These are phyloP conservation scores for Arthromyces matolae DNA, from an alignment of 768 basidiomycete genomes.

Conservation along the genomic window DNA sequence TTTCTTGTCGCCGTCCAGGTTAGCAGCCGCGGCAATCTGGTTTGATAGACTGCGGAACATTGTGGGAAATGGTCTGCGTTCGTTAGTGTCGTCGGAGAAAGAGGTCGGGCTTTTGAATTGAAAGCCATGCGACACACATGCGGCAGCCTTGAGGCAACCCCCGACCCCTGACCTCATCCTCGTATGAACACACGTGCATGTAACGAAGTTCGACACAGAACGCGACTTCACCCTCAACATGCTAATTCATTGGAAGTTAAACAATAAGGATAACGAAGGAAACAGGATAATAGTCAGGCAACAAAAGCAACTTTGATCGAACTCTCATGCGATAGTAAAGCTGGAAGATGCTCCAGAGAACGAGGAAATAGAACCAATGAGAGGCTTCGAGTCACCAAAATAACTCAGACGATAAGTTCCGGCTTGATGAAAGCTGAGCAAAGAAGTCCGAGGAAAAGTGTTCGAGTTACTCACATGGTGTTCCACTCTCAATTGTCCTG, in stretches of 20 bases:
- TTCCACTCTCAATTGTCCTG: constrained; percentile 63
- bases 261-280: constrained; percentile 4
- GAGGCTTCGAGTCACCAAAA: constrained; percentile 72
- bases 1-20: constrained; percentile 35
- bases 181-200: constrained; percentile 3
- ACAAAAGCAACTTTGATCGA: constrained; percentile 2
- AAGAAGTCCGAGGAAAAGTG: neutral
- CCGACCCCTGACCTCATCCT: constrained; percentile 6
- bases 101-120: constrained; percentile 14
- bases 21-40: constrained; percentile 33
- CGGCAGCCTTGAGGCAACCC: constrained; percentile 36
- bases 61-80: neutral
- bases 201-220: neutral
- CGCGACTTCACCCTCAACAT: too few species aligned
- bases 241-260: neutral
- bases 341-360: constrained; percentile 61
- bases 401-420: constrained; percentile 72
- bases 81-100: constrained; percentile 4
- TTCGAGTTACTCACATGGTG: constrained; percentile 41
- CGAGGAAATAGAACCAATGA: constrained; percentile 56
- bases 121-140: constrained; percentile 23
- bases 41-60: constrained; percentile 49
- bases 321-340: constrained; percentile 52
- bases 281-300: neutral
- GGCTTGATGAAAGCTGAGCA: constrained; percentile 31